phyloP scores from a whole-genome alignment of 805 yeast genomes.

The Myxozyma geophila region DNA sequence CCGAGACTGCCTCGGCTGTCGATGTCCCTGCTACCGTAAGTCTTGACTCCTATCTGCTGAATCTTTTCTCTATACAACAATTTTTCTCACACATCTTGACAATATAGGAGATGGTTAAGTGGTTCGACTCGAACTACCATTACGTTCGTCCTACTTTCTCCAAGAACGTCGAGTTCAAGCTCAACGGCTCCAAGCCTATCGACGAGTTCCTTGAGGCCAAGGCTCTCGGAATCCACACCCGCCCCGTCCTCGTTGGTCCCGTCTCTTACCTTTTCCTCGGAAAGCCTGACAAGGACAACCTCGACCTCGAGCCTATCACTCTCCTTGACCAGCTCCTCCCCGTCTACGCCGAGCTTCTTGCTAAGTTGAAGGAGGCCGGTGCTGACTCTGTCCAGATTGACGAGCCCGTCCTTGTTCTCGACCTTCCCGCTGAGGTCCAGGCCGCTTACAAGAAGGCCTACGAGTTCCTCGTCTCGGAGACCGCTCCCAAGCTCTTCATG shows the following conservation, averaged over 20 bases:
- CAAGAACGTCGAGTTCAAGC: slow-evolving; percentile 91
- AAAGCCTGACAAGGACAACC: slow-evolving; percentile 97
- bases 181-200: slow-evolving; percentile 94
- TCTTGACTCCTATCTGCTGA: not conserved
- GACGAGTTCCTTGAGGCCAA: slow-evolving; percentile 98
- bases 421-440: slow-evolving; percentile 81
- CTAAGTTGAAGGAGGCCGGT: slow-evolving; percentile 90
- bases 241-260: slow-evolving; percentile 97
- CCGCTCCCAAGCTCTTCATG: slow-evolving; percentile 77
- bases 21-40: slow-evolving; percentile 88
- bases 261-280: slow-evolving; percentile 93
- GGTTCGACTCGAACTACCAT: slow-evolving; percentile 99
- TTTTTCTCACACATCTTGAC: not conserved
- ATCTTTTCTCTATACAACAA: not conserved
- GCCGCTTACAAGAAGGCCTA: slow-evolving; percentile 88
- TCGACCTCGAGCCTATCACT: slow-evolving; percentile 90
- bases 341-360: slow-evolving; percentile 85
- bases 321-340: slow-evolving; percentile 89
- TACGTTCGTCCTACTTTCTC: slow-evolving; percentile 99
- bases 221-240: slow-evolving; percentile 91
- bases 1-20: slow-evolving; percentile 83
- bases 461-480: slow-evolving; percentile 69
- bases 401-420: slow-evolving; percentile 95
- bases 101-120: slow-evolving; percentile 88
- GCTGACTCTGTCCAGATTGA: slow-evolving; percentile 94